Base-by-base conservation (phyloP, 2,329 filamentous ascomycete genomes). In the Fusarium buxicola region DNA sequence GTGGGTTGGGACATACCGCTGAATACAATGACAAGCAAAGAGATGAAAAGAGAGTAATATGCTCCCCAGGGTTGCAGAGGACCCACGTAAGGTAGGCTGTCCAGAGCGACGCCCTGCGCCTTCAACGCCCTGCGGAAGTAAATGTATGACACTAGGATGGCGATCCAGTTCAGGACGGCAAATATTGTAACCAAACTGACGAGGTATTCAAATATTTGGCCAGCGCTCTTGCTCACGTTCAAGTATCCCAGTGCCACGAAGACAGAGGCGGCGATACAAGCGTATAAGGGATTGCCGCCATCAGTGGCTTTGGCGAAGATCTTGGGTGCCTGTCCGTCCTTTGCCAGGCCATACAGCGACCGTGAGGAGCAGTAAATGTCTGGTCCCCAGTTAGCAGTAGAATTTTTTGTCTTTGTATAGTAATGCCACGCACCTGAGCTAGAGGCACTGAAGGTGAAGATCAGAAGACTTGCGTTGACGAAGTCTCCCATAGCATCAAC, bases 11-110 rank as follows among this genome's bases (percentile, higher is more conserved):
- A 21, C 21, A 21, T 16, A 43, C 52, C 44, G 21, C 87, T 85
- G 63, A 90, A 86, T 0, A 86, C 77, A 80, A 89, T 88, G 55
- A 88, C 72, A 16, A 78, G 36, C 3, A 66, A 30, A 1, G 73
- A 74, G 3, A 77, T 57, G 18, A 55, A 58, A 1, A 79, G 52
- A 1, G 74, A 73, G 31, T 75, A 66, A 40, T 77, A 81, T 0
- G 76, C 73, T 4, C 74, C 72, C 38, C 73, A 81, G 0, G 79
- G 79, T 47, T 80, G 74, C 8, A 80, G 59, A 2, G 68, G 60
- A 18, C 75, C 77, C 7, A 70, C 62, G 47, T 80, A 81, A 1
- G 78, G 78, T 49, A 81, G 70, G 15, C 65, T 58, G 7, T 61
- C 50, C 1, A 73, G 63, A 0, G 72, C 56, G 12, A 80, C 73